Percentiles rank a stretch among this genome's conserved stretches.
Conservation (phyloP, 2,329 filamentous ascomycete genomes). For the Chaetomium globosum region DNA sequence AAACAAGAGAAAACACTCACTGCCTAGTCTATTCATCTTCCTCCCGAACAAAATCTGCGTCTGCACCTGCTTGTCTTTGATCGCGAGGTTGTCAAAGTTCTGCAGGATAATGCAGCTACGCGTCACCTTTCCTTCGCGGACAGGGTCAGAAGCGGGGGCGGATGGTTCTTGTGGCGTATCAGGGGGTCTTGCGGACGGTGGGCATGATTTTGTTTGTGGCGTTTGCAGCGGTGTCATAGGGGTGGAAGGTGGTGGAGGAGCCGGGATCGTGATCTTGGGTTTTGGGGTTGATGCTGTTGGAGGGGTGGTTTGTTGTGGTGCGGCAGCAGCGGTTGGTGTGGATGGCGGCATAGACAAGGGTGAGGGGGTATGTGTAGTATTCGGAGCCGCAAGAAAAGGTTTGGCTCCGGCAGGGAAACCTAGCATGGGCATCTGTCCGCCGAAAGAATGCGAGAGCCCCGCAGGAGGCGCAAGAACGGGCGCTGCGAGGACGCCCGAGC, state of each 20-base stretch:
- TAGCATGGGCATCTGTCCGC: slow-evolving; percentile 37
- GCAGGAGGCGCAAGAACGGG: slow-evolving; percentile 39
- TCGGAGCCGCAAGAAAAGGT: slow-evolving; percentile 39
- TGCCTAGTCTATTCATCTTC: slow-evolving; percentile 60
- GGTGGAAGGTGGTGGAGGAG: slow-evolving; percentile 15
- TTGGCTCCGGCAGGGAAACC: slow-evolving; percentile 34
- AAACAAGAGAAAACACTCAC: slow-evolving; percentile 44
- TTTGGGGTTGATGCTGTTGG: slow-evolving; percentile 2
- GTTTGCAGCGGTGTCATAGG: slow-evolving; percentile 23
- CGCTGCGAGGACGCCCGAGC: slow-evolving; percentile 36
- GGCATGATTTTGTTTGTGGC: slow-evolving; percentile 26
- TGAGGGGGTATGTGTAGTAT: slow-evolving; percentile 35
- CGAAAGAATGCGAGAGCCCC: slow-evolving; percentile 33
- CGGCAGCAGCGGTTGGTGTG: slow-evolving; percentile 10
- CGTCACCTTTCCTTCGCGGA: slow-evolving; percentile 55
- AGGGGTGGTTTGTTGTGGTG: not conserved
- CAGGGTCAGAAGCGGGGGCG: slow-evolving; percentile 34
- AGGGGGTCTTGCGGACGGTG: slow-evolving; percentile 25
- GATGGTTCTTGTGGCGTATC: slow-evolving; percentile 40
- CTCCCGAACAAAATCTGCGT: slow-evolving; percentile 62
- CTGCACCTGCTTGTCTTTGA: slow-evolving; percentile 60
- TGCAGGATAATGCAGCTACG: slow-evolving; percentile 62
- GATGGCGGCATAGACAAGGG: slow-evolving; percentile 35
- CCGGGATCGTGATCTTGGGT: slow-evolving; percentile 14
- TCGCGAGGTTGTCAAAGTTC: slow-evolving; percentile 60